phyloP scores from a whole-genome alignment of 805 yeast species.

The Myxozyma neglecta region DNA sequence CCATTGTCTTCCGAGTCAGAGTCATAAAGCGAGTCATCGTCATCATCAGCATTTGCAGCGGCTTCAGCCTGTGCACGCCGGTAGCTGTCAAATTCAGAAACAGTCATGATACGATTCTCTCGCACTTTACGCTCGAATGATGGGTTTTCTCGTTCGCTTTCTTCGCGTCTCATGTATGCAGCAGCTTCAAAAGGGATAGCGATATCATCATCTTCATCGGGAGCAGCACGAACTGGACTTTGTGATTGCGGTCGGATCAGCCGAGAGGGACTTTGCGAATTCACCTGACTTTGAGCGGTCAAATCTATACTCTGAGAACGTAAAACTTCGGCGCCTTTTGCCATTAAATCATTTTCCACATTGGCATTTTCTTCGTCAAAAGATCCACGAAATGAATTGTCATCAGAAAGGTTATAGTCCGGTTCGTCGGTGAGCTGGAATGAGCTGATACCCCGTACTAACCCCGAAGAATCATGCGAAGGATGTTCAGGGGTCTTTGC shows the following conservation, averaged over 20 bases:
- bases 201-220: not conserved
- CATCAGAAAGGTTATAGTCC: not conserved
- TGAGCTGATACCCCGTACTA: not conserved
- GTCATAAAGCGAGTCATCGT: slow-evolving; percentile 2
- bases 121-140: slow-evolving; percentile 3
- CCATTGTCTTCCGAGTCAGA: not conserved
- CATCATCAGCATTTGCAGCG: slow-evolving; percentile 22
- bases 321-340: slow-evolving; percentile 12
- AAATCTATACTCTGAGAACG: not conserved
- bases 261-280: not conserved
- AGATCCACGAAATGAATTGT: slow-evolving; percentile 9
- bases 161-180: slow-evolving; percentile 1
- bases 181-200: slow-evolving; percentile 18
- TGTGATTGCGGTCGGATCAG: too few species aligned
- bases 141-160: not conserved
- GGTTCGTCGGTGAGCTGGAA: not conserved
- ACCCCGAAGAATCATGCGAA: not conserved
- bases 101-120: slow-evolving; percentile 35
- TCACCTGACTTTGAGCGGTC: not conserved
- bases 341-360: slow-evolving; percentile 15
- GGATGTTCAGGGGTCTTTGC: not conserved
- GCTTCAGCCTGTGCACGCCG: slow-evolving; percentile 5
- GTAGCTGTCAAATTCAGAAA: slow-evolving; percentile 35
- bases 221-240: too few species aligned
- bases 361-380: not conserved